Base-by-base conservation (phyloP, 495 filamentous ascomycete genomes). In the Daldinia loculata region DNA sequence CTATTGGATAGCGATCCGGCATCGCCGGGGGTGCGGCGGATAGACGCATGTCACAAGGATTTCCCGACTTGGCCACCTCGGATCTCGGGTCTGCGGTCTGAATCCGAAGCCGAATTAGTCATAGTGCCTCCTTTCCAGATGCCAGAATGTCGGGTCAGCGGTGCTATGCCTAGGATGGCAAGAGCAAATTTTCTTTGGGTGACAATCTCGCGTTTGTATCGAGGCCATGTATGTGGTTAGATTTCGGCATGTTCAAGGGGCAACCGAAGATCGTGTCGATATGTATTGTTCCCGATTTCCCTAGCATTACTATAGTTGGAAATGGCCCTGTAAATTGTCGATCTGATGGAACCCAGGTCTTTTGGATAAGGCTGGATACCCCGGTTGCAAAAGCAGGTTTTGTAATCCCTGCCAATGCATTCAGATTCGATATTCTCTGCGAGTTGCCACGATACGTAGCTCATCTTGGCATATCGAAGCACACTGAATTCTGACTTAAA, bases 371-470 rank as follows among this genome's bases (percentile, higher is more conserved):
- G 67, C 71, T 67, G 67, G 71, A 63, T 56, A 63, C 45, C 67
- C 58, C 63, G 55, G 63, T 60, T 41, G 17, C 19, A 57, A 74
- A 74, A 74, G 67, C 71, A 70, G 63, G 71, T 70, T 72, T 72
- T 67, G 52, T 30, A 0, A 74, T 38, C 71, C 71, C 63, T 74
- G 71, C 30, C 50, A 52, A 66, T 70, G 53, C 63, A 66, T 53
- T 52, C 51, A 36, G 41, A 43, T 56, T 52, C 36, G 26, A 62
- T 14, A 57, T 67, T 38, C 70, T 58, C 66, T 64, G 60, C 62
- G 41, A 65, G 53, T 69, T 39, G 62, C 71, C 52, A 70, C 62
- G 52, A 66, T 32, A 32, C 6, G 29, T 70, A 56, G 61, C 50
- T 61, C 5, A 53, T 19, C 66, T 74, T 74, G 71, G 70, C 63